These are phyloP conservation scores for Cutaneotrichosporon spelunceum DNA, from an alignment of 1,284 basidiomycete genomes.

Conservation along the genomic window DNA sequence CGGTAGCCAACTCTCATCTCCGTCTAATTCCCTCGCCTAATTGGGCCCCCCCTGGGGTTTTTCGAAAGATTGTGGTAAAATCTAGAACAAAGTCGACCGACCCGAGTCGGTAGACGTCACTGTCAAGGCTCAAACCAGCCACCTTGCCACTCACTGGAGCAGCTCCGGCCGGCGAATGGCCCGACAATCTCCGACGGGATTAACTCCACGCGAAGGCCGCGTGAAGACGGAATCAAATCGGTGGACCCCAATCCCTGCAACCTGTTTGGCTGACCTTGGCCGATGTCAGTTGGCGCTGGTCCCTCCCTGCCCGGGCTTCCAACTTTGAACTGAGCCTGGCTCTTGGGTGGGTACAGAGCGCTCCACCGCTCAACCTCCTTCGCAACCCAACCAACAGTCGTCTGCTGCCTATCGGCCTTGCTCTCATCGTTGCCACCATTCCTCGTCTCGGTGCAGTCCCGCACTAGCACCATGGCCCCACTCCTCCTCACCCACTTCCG, in stretches of 20 bases:
- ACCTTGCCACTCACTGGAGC: no score
- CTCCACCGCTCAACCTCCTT: background rate
- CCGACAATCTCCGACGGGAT: background rate
- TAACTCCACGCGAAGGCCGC: background rate
- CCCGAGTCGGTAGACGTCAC: background rate
- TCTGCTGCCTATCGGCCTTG: no score
- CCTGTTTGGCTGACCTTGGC: background rate
- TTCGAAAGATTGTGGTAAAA: background rate
- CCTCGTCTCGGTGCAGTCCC: background rate
- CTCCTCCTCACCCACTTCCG: conserved; percentile 49
- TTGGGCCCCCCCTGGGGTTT: background rate
- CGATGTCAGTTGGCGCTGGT: background rate
- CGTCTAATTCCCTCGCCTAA: conserved; percentile 1
- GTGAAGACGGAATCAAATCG: conserved; percentile 1
- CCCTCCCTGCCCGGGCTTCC: no score
- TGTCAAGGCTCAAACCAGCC: no score
- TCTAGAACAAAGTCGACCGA: background rate
- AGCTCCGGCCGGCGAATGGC: background rate
- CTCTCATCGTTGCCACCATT: background rate
- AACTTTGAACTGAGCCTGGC: no score
- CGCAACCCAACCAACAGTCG: background rate
- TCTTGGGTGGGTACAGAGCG: background rate
- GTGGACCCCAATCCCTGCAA: background rate
- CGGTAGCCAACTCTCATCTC: background rate
- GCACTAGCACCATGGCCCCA: conserved; percentile 43